A percentile compares a stretch with the other conserved stretches of the same genome.
phyloP scores from a whole-genome alignment of 495 filamentous ascomycete species.

The Podospora bellae-mahoneyi region DNA sequence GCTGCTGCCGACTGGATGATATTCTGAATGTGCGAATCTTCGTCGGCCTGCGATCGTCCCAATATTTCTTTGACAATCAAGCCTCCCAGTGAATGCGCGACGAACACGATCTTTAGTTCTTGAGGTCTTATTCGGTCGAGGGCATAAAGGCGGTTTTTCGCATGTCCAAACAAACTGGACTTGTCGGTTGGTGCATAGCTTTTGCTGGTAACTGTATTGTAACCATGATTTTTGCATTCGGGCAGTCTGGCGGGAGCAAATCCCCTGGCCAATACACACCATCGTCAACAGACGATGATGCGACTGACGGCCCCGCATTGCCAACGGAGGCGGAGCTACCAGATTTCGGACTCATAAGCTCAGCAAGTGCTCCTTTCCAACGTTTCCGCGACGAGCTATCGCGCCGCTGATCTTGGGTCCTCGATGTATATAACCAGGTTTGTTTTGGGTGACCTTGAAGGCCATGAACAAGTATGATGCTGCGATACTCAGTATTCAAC shows the following conservation, averaged over 20 bases:
- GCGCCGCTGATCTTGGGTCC: too few species aligned
- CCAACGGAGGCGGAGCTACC: neutral
- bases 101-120: neutral
- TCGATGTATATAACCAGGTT: neutral
- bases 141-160: neutral
- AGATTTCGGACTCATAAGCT: neutral
- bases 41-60: neutral
- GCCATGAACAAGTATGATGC: conserved; percentile 7
- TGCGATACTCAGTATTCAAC: neutral
- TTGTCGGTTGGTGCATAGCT: neutral
- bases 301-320: too few species aligned
- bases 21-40: conserved; percentile 3
- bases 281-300: neutral
- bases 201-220: neutral
- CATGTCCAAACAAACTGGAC: conserved; percentile 10
- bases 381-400: too few species aligned
- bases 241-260: neutral
- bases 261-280: conserved; percentile 6
- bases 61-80: conserved; percentile 9
- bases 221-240: conserved; percentile 1
- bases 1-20: conserved; percentile 4
- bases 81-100: conserved; percentile 12
- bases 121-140: neutral
- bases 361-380: neutral
- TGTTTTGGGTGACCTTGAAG: conserved; percentile 10